phyloP scores from a whole-genome alignment of 768 basidiomycete genomes.

The Termitomyces sp. region DNA sequence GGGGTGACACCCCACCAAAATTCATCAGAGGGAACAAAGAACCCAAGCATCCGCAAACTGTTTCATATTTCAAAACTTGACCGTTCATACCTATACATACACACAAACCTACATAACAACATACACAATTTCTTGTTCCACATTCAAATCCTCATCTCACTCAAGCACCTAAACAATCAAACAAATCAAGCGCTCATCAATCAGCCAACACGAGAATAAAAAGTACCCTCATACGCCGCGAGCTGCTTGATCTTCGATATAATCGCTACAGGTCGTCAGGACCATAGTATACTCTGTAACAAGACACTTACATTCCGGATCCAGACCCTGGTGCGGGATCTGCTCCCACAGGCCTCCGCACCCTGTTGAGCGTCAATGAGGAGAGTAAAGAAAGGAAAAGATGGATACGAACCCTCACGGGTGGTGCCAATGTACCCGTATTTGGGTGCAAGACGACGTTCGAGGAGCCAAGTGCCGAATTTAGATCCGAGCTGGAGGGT shows the following conservation, averaged over 20 bases:
- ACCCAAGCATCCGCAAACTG: too few relatives aligned
- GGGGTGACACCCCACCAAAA: too few relatives aligned
- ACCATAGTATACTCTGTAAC: neutral
- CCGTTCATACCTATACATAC: too few relatives aligned
- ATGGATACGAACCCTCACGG: slow-evolving; percentile 52
- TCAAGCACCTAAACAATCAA: too few relatives aligned
- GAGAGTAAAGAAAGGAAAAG: neutral
- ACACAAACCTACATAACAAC: too few relatives aligned
- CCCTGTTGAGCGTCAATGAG: slow-evolving; percentile 20
- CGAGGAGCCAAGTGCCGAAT: slow-evolving; percentile 82
- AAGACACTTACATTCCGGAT: slow-evolving; percentile 57
- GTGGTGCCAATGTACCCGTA: slow-evolving; percentile 78
- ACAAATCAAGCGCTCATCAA: neutral
- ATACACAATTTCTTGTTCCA: too few relatives aligned
- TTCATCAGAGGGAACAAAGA: too few relatives aligned
- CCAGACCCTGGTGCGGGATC: slow-evolving; percentile 79
- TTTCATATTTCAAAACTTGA: too few relatives aligned
- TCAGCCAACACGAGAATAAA: neutral
- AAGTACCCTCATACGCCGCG: slow-evolving; percentile 18
- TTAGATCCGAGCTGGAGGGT: slow-evolving; percentile 62
- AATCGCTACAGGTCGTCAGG: slow-evolving; percentile 31
- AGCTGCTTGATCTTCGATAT: slow-evolving; percentile 44
- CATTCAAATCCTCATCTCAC: too few relatives aligned
- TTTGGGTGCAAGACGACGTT: slow-evolving; percentile 73
- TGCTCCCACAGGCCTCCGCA: slow-evolving; percentile 76